Base-by-base conservation (phyloP, 805 yeast species). In the Metschnikowia reukaufii region DNA sequence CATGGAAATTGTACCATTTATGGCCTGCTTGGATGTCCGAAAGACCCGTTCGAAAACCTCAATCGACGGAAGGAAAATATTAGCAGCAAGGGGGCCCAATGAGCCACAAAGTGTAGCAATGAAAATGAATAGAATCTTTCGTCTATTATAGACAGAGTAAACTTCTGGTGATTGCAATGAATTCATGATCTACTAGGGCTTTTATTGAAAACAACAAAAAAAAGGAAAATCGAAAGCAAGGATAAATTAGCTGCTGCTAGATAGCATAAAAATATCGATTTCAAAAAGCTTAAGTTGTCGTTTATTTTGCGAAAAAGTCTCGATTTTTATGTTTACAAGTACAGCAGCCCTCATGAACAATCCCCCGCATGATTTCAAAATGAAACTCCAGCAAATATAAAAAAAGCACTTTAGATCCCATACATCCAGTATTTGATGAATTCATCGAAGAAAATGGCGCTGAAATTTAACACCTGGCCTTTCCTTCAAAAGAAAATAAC, bases 81-180 rank as follows among this genome's bases (percentile, higher is more conserved):
- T 80, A 2, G 83, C 84, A 8, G 81, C 68, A 40, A 78, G 63
- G 0, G 84, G 84, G 0, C 84, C 84, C 43, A 79, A 53, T 48
- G 77, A 77, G 1, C 83, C 83, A 20, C 79, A 74, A 16, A 65
- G 52, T 1, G 81, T 74, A 18, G 78, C 70, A 25, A 78, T 63
- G 4, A 55, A 48, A n/a, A 74, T 52, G 16, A 78, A 64, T 3
- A 70, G 45, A 1, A 52, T 23, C 7, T 59, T 59, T 13, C 52
- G 39, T 27, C 27, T 36, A 16, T 44, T 30, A 39, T 45, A 49
- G 34, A 42, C 48, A 6, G 52, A 42, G 23, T 42, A 49, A 4
- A 30, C 38, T 37, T 45, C 43, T 9, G 31, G 30, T 32, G 27
- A 27, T 6, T 39, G 37, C 12, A 35, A 21, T 4, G 27, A 27